Evolutionary conservation across 169 alveolate species (phyloP).

Genomic region (Cryptosporidium xiaoi): DNA sequence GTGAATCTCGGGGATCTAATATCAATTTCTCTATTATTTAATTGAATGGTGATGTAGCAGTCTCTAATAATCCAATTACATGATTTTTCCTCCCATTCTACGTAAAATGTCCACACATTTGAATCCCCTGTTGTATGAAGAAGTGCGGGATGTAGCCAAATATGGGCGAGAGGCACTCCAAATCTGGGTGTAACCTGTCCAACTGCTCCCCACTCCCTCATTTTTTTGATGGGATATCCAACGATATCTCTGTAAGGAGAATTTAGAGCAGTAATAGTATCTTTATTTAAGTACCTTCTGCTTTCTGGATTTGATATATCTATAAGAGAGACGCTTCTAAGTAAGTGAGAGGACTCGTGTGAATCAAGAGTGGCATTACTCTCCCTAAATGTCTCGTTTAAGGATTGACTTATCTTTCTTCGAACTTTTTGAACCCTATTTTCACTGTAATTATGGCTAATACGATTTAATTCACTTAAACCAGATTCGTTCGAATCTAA

Average conservation of each 20-base stretch:
- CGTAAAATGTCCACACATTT: slow-evolving; percentile 38
- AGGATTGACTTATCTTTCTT: not conserved
- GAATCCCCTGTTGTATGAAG: slow-evolving; percentile 46
- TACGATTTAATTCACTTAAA: not conserved
- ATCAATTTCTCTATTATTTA: slow-evolving; percentile 24
- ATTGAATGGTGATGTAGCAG: slow-evolving; percentile 26
- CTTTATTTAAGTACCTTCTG: slow-evolving; percentile 2
- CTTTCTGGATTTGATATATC: slow-evolving; percentile 58
- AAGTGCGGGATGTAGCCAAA: slow-evolving; percentile 62
- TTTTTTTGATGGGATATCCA: slow-evolving; percentile 41
- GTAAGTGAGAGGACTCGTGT: slow-evolving; percentile 15
- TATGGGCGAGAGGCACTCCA: slow-evolving; percentile 51
- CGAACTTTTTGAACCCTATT: not conserved
- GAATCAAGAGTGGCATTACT: slow-evolving; percentile 8
- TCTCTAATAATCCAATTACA: slow-evolving; percentile 25
- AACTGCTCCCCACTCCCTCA: slow-evolving; percentile 35
- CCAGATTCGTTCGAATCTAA: not conserved
- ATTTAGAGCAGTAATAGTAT: slow-evolving; percentile 17
- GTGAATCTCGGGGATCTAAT: slow-evolving; percentile 29
- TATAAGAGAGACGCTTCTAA: slow-evolving; percentile 47
- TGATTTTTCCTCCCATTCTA: slow-evolving; percentile 51
- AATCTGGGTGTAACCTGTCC: slow-evolving; percentile 18
- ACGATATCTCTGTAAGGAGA: slow-evolving; percentile 70
- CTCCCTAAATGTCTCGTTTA: not conserved
- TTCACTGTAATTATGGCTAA: not conserved